Base-by-base conservation (phyloP, 1,284 basidiomycete genomes). In the Sporisorium reilianum region DNA sequence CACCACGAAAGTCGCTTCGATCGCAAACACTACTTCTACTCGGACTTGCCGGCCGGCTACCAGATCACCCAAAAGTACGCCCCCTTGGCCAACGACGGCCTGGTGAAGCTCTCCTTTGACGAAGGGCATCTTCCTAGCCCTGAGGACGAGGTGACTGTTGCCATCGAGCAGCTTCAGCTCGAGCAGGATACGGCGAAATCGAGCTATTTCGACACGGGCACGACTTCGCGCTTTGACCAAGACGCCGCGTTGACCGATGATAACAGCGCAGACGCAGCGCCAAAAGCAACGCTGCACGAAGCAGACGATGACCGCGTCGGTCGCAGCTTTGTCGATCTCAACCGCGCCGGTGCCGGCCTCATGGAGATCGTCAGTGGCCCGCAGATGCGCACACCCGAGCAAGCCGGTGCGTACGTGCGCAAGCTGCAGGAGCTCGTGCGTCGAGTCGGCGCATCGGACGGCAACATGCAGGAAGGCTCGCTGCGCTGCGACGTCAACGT, bases 121-220 rank as follows among this genome's bases (percentile, higher is more conserved):
- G 57, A 84, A 16, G 82, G 82, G 20, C 77, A 68, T 77, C 79
- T 63, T 77, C 85, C 62, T 52, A 82, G 46, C 44, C 86, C 85
- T 18, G 87, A 85, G 40, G 85, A 83, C 16, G 87, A 86, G 59
- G 79, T 85, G 8, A 57, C 64, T 8, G 91, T 99, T 18, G 88
- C 93, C 12, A 93, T 99, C 59, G 91, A 93, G 65, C 97, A 98
- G 85, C 90, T 99, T 28, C 97, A 99, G 83, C 88, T 98, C 1
- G 96, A 99, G 85, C 96, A 98, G 54, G 97, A 99, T 84, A 99
- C 96, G 0, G 96, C 93, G 3, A 99, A 98, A 85, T 93, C 93
- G 1, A 90, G 90, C 23, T 90, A 90, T 60, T 75, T 72, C 44
- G 63, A 69, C 28, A 69, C 64, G 3, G 70, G 64, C 12, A 88